Evolutionary conservation across 139 green algal genomes (phyloP).

Genomic region (Eudorina sp.): DNA sequence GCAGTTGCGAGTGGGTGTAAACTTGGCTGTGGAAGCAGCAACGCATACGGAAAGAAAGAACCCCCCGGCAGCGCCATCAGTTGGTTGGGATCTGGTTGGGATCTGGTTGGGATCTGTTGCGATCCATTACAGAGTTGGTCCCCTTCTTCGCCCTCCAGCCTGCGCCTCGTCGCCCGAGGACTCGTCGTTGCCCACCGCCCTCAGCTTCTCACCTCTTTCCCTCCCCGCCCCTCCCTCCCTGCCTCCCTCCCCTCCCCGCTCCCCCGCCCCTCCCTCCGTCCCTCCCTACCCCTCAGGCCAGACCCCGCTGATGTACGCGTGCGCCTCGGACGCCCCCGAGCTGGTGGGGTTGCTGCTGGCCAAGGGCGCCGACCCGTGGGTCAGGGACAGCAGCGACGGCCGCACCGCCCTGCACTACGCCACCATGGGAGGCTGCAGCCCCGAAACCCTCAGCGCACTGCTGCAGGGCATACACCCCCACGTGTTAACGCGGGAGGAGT

Average conservation of each 20-base stretch:
- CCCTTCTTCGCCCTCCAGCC: too few relatives aligned
- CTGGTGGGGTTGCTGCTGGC: conserved; percentile 35
- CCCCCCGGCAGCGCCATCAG: too few relatives aligned
- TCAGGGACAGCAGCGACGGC: conserved; percentile 44
- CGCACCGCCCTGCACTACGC: conserved; percentile 41
- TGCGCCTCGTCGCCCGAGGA: too few relatives aligned
- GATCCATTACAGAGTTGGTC: too few relatives aligned
- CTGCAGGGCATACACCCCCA: background rate
- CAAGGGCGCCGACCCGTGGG: conserved; percentile 63
- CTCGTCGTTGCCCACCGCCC: too few relatives aligned
- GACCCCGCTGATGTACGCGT: conserved; percentile 62
- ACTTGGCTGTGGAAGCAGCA: too few relatives aligned
- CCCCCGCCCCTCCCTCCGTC: background rate
- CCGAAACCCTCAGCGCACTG: background rate
- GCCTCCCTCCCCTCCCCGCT: background rate
- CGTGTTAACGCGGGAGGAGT: background rate
- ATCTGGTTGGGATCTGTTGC: too few relatives aligned
- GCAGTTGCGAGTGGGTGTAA: background rate
- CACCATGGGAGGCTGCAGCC: background rate
- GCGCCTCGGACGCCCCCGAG: conserved; percentile 35
- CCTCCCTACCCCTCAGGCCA: conserved; percentile 20
- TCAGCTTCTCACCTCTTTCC: background rate
- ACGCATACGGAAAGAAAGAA: too few relatives aligned
- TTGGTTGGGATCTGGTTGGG: too few relatives aligned
- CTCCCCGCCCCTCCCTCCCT: background rate